Percentiles rank a stretch among this genome's conserved stretches.
phyloP scores from a whole-genome alignment of 2,329 filamentous ascomycete genomes.

The Curvularia verruculosa region DNA sequence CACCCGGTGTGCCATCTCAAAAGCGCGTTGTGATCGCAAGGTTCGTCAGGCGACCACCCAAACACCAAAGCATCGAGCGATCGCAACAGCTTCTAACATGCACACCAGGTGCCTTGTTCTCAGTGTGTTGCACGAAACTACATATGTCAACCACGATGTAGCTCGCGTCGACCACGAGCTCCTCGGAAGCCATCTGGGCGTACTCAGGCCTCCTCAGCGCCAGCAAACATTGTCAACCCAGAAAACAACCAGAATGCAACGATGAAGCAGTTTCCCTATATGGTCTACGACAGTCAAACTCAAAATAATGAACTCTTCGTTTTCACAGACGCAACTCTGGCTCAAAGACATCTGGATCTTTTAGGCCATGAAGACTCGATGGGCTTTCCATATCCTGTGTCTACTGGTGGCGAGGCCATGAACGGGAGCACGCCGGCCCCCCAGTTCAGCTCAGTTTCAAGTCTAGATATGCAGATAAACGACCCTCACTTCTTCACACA shows the following conservation, averaged over 20 bases:
- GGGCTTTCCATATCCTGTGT: slow-evolving; percentile 2
- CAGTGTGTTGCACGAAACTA: slow-evolving; percentile 13
- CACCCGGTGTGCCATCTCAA: slow-evolving; percentile 14
- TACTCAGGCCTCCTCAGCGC: neutral
- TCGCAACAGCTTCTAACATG: neutral
- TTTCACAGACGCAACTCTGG: neutral
- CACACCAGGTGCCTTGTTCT: slow-evolving; percentile 11
- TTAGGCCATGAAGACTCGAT: slow-evolving; percentile 12
- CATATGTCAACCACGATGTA: slow-evolving; percentile 10
- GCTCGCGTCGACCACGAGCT: slow-evolving; percentile 9
- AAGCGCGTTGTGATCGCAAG: slow-evolving; percentile 13
- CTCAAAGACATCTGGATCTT: neutral
- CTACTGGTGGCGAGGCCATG: neutral
- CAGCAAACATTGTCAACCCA: neutral
- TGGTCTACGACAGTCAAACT: neutral
- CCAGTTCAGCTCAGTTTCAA: neutral
- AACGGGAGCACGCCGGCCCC: neutral
- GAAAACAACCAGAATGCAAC: neutral
- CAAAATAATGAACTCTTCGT: neutral
- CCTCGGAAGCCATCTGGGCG: slow-evolving; percentile 6
- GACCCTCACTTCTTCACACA: neutral
- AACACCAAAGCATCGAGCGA: neutral
- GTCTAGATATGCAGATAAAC: slow-evolving; percentile 2
- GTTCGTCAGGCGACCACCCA: slow-evolving; percentile 3
- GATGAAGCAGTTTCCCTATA: slow-evolving; percentile 10